Percentiles rank a stretch among this genome's conserved stretches.
Conservation (phyloP, 352 stramenopile species). For the Phytophthora hybrid region DNA sequence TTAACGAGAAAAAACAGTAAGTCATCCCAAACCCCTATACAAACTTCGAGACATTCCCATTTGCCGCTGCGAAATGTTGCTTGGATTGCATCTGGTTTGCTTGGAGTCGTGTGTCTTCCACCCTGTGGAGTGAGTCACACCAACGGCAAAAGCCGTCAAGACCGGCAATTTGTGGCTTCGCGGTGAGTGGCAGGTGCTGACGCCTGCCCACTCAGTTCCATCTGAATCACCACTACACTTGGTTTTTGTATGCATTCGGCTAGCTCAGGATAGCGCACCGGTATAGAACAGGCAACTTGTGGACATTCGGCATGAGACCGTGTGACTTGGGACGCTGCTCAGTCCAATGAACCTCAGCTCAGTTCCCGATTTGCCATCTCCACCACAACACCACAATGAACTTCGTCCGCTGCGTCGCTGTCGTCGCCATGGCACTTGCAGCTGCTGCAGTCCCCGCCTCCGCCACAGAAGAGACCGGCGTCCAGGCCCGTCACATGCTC, state of each 20-base stretch:
- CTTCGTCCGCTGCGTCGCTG: constrained; percentile 6
- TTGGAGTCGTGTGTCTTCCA: background rate
- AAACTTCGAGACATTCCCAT: background rate
- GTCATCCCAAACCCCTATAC: background rate
- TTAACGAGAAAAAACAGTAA: background rate
- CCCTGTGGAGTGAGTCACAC: constrained; percentile 6
- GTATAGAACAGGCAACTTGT: constrained; percentile 4
- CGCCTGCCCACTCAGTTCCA: background rate
- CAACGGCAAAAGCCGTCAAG: background rate
- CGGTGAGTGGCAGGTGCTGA: background rate
- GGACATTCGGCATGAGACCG: constrained; percentile 5
- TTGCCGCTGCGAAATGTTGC: background rate
- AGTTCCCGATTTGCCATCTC: constrained; percentile 4
- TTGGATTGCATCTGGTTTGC: background rate
- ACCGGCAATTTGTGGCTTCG: constrained; percentile 2
- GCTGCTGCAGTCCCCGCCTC: background rate
- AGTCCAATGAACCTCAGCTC: background rate
- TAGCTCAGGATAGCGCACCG: background rate
- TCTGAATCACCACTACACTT: constrained; percentile 8
- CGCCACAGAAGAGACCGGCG: constrained; percentile 8
- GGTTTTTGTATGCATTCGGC: background rate
- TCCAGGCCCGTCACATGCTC: constrained; percentile 21
- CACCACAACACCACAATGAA: constrained; percentile 4
- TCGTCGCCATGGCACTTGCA: background rate
- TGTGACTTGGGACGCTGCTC: constrained; percentile 6